Conservation (phyloP, 2,329 filamentous ascomycete genomes). For the Bipolaris bicolor region DNA sequence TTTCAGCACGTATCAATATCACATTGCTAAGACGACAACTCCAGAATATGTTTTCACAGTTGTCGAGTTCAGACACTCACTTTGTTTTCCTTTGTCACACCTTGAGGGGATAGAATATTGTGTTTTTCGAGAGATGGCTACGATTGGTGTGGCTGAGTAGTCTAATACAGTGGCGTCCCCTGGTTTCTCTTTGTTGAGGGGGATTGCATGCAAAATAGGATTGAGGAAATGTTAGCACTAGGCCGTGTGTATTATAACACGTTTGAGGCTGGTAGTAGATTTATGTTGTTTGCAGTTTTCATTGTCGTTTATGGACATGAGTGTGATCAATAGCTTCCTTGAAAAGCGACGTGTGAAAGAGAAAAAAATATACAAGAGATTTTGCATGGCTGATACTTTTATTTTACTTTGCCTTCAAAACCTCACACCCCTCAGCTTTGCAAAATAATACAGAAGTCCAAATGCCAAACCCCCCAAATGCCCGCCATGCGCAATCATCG, state of each 20-base stretch:
- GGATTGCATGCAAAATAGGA: background rate
- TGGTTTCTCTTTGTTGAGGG: background rate
- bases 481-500: constrained; percentile 49
- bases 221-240: background rate
- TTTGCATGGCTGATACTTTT: background rate
- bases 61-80: background rate
- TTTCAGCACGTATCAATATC: background rate
- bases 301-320: background rate
- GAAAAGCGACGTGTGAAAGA: background rate
- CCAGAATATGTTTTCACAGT: background rate
- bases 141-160: background rate
- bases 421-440: constrained; percentile 24
- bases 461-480: constrained; percentile 55
- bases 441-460: constrained; percentile 44
- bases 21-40: constrained; percentile 1
- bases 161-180: background rate
- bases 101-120: background rate
- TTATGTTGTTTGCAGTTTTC: background rate
- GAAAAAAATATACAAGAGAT: too few species aligned
- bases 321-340: background rate
- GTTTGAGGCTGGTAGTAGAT: constrained; percentile 6
- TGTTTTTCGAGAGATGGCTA: background rate
- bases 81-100: background rate
- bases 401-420: background rate
- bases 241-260: background rate